Evolutionary conservation across 2,329 filamentous ascomycete species (phyloP), one percentile per base, ranked within the genome.

Genomic region (Pseudogymnoascus destructans): DNA sequence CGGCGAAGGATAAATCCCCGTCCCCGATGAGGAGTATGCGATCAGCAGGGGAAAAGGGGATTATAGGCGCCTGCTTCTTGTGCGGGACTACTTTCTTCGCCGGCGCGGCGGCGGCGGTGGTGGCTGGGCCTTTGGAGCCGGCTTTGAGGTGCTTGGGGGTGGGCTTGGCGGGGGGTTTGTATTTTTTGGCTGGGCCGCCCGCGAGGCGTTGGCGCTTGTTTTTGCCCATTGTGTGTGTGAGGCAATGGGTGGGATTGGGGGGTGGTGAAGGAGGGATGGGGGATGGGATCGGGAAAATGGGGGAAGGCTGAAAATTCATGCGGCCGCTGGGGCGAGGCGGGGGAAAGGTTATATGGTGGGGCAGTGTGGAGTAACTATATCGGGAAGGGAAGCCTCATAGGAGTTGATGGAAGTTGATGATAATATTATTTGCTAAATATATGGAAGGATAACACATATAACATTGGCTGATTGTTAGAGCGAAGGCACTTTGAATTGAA

Each of bases 1-100:
- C 78, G 10, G 87, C 80, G 69, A 90, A 92, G 69, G 85, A 89
- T 67, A 93, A 81, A 71, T 95, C 88, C 63, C 82, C 88, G 68
- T 93, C 88, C 66, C 88, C 88, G 57, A 92, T 73, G 2, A 92
- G 79, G 5, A 93, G 80, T 62, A 92, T 89, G 65, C 78, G 74
- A 63, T 90, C 81, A 64, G 79, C 72, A 36, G 79, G 73, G 21
- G 76, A 70, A 70, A 92, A 91, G 13, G 87, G 87, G 19, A 91
- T 82, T 3, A 74, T 79, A 21, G 77, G 81, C 5, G 36, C 30
- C 54, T 65, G 63, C 10, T 58, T 27, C 46, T 60, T 61, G 8
- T 21, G 30, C 13, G 52, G 2, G 1, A 7, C 30, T 36, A 13
- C 55, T 57, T 54, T 54, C 62, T 58, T 17, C 8, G 10, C 32